Base-by-base conservation (phyloP, 2,329 filamentous ascomycete species). In the Claviceps arundinis region DNA sequence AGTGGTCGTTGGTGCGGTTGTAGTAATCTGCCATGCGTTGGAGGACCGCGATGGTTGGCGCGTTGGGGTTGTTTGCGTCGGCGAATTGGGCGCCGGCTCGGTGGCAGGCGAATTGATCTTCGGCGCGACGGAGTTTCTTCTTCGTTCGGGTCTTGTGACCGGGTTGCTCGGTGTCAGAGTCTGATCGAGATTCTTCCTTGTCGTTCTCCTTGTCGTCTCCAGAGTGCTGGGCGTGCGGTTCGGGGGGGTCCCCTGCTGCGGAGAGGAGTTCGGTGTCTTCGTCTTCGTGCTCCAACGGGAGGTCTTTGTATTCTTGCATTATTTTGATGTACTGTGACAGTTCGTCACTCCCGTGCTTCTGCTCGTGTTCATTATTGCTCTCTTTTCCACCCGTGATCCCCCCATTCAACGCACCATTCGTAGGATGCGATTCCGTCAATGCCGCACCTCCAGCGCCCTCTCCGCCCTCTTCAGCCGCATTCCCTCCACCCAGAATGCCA, bases 1-100 rank as follows among this genome's bases (percentile, higher is more conserved):
- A 96, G 38, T 81, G 76, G 60, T 96, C 89, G 41, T 81, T 76
- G n/a, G 78, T 80, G 6, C 82, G 75, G 4, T 77, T 77, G 64
- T 95, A 95, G 65, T 91, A 85, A 50, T 83, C 77, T 43, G 80
- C 76, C 87, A 96, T 89, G 57, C 85, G 74, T 59, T 89, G 79
- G 5, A 96, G 72, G 2, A 93, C 72, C 47, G 85, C 77, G 49
- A 95, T 89, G 0, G 87, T 94, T 13, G 77, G 72, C 1, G 73
- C 70, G 62, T 96, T 97, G 0, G 88, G 87, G 57, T 85, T 87
- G 13, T 70, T 63, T 0, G 67, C 61, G 14, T 68, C 63, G 4
- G 64, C 62, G 37, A 71, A 66, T 48, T 68, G 70, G 2, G 68
- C 72, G 9, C 77, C 76, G 2, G 75, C 76, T 37, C 66, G 70